Percentiles rank a stretch among this genome's conserved stretches.
phyloP scores from a whole-genome alignment of 2,329 filamentous ascomycete genomes.

The Falciphora oryzae region DNA sequence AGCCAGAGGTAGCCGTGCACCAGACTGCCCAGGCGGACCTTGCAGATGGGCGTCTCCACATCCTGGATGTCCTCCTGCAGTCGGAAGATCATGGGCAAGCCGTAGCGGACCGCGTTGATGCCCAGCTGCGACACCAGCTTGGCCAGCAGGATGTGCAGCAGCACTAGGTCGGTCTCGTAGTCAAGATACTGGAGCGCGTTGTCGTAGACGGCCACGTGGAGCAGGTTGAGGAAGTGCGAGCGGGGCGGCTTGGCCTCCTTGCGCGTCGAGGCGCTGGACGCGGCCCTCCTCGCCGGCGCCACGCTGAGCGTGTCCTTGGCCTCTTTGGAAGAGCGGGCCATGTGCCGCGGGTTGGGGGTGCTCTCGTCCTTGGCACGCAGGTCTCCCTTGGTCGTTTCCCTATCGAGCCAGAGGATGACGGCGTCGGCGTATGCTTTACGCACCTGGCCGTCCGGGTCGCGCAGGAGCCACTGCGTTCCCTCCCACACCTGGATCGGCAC shows the following conservation, averaged over 20 bases:
- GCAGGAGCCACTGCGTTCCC: slow-evolving; percentile 88
- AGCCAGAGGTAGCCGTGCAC: slow-evolving; percentile 88
- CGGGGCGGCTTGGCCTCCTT: slow-evolving; percentile 52
- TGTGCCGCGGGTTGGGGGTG: slow-evolving; percentile 23
- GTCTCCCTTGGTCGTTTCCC: slow-evolving; percentile 68
- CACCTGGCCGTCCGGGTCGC: slow-evolving; percentile 71
- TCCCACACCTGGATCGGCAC: slow-evolving; percentile 87
- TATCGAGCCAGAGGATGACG: slow-evolving; percentile 73
- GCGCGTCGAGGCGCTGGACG: slow-evolving; percentile 59
- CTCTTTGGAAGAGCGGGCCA: neutral
- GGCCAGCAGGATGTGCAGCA: slow-evolving; percentile 71
- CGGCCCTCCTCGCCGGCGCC: slow-evolving; percentile 52
- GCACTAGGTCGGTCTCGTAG: slow-evolving; percentile 66
- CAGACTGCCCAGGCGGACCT: slow-evolving; percentile 75
- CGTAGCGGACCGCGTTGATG: slow-evolving; percentile 72
- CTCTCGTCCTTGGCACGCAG: slow-evolving; percentile 54
- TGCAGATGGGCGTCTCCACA: slow-evolving; percentile 59
- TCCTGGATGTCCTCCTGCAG: slow-evolving; percentile 78
- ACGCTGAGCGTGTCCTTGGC: neutral
- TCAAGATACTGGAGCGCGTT: slow-evolving; percentile 69
- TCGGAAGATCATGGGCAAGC: slow-evolving; percentile 82
- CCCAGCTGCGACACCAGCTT: slow-evolving; percentile 72
- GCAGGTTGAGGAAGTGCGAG: slow-evolving; percentile 71
- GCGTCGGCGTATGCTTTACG: slow-evolving; percentile 82
- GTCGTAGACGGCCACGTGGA: slow-evolving; percentile 88